Evolutionary conservation across 169 alveolate genomes (phyloP), one percentile per base, ranked within the genome.

Genomic region (Perkinsus olseni): DNA sequence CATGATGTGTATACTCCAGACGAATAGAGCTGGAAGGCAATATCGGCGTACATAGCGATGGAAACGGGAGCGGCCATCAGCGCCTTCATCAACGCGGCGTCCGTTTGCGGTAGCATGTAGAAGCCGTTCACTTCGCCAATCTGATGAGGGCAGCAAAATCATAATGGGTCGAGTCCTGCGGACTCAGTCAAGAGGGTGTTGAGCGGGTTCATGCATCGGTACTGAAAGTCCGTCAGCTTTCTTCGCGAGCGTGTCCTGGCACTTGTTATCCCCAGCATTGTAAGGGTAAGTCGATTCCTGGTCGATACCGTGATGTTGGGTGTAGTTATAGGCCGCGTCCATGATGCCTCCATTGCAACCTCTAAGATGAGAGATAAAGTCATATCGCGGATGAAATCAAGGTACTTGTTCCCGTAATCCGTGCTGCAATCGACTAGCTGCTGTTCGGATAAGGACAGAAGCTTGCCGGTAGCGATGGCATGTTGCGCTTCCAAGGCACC

Each of bases 321-420:
- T 92, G 93, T 95, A 97, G 50, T 94, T 39, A 74, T 94, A 94
- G 38, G 97, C 97, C 39, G 91, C 38, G 74, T 92, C 95, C 96
- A 95, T 96, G 24, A 91, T 94, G 90, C 98, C 98, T 24, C 98
- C 98, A 93, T 95, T 91, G 95, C 98, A 97, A 13, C 98, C 98
- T 4, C 82, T 62, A 24, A 62, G 34, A 62, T 21, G 45, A 38
- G 74, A 36, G 38, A 74, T 28, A 24, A 38, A 20, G 10, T 38
- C 91, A 38, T 11, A 38, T 40, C 92, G 24, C 10, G 91, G 13
- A 34, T n/a, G 24, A 39, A n/a, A 92, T 34, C 50, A 3, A 38
- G n/a, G 0, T 38, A 92, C 40, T 31, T 20, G 93, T 38, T 92
- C 13, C 39, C 38, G 38, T 38, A 74, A 6, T 13, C 38, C 1